Evolutionary conservation across 331 rosid species (phyloP).

Genomic region (Cydonia oblonga): DNA sequence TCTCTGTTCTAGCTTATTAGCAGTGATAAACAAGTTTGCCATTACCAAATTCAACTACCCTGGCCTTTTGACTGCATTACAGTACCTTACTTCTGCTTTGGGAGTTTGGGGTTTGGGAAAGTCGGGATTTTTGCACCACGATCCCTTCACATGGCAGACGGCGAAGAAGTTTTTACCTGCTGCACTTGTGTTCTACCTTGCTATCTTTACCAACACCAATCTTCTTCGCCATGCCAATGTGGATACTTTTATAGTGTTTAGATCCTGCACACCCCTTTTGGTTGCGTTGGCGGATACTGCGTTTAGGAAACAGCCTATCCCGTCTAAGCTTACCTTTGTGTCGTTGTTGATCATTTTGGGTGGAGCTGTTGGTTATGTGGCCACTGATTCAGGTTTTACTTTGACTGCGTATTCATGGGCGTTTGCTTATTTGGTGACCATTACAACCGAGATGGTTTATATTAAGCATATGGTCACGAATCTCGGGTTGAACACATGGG

Average conservation of each 20-base stretch:
- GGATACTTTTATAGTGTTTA: slow-evolving; percentile 84
- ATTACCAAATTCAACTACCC: slow-evolving; percentile 91
- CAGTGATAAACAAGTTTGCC: slow-evolving; percentile 90
- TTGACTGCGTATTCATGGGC: slow-evolving; percentile 93
- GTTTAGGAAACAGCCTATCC: slow-evolving; percentile 63
- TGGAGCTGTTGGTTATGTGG: slow-evolving; percentile 85
- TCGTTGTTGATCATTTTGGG: slow-evolving; percentile 65
- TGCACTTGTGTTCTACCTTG: slow-evolving; percentile 81
- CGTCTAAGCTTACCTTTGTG: slow-evolving; percentile 59
- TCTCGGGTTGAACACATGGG: slow-evolving; percentile 89
- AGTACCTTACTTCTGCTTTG: slow-evolving; percentile 67
- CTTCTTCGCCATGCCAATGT: slow-evolving; percentile 95
- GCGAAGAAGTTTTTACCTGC: slow-evolving; percentile 89
- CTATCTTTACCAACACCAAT: slow-evolving; percentile 92
- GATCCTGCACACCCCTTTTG: slow-evolving; percentile 80
- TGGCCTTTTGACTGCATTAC: slow-evolving; percentile 77
- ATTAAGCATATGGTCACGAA: slow-evolving; percentile 88
- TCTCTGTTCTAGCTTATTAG: slow-evolving; percentile 80
- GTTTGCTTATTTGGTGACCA: slow-evolving; percentile 70
- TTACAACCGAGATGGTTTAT: slow-evolving; percentile 91
- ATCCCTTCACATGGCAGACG: slow-evolving; percentile 50
- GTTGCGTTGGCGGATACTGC: slow-evolving; percentile 80
- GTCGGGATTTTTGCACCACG: slow-evolving; percentile 67
- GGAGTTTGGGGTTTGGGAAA: slow-evolving; percentile 78
- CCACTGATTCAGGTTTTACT: slow-evolving; percentile 70